Base-by-base conservation (phyloP, 108 stramenopile genomes). In the Nitzschia inconspicua region DNA sequence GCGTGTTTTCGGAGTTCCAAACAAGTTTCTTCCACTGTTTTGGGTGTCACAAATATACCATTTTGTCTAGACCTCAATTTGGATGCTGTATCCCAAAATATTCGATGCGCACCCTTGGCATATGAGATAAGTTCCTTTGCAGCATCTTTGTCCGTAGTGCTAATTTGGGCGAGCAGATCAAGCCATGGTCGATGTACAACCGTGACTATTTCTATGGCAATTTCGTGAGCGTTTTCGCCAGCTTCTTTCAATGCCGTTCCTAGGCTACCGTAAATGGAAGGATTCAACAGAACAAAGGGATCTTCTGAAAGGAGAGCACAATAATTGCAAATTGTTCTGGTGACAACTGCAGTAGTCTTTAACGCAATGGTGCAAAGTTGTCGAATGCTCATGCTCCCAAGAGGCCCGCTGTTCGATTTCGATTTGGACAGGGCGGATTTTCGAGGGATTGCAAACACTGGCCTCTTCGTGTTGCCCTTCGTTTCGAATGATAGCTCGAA, bases 1-100 rank as follows among this genome's bases (percentile, higher is more conserved):
- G 77, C 77, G 28, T 53, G n/a, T 37, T 49, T 28, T 11, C 77
- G 77, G 3, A 72, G 54, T 30, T 54, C 28, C 26, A 78, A 36
- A 47, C 63, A 53, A 16, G 20, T 16, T 16, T 36, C 26, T 13
- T 67, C 56, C 16, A 57, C 10, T 14, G 22, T 50, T 19, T 11
- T n/a, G 7, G 10, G 6, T 13, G 44, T 14, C 4, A 9, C 5
- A 26, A 50, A 50, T 4, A 50, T 3, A 9, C 26, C 57, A 18
- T 32, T 19, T 4, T 14, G 20, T 13, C 14, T n/a, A 2, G 25
- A 52, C 27, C 53, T 42, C 11, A 60, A 4, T 34, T 62, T 28
- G 3, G 62, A 43, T 34, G 66, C 66, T 27, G 50, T 39, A 36
- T 75, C 73, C 73, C 66, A 75, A 13, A 75, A 31, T 18, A 63